phyloP scores from a whole-genome alignment of 768 basidiomycete genomes.

The Sistotremastrum suecicum region DNA sequence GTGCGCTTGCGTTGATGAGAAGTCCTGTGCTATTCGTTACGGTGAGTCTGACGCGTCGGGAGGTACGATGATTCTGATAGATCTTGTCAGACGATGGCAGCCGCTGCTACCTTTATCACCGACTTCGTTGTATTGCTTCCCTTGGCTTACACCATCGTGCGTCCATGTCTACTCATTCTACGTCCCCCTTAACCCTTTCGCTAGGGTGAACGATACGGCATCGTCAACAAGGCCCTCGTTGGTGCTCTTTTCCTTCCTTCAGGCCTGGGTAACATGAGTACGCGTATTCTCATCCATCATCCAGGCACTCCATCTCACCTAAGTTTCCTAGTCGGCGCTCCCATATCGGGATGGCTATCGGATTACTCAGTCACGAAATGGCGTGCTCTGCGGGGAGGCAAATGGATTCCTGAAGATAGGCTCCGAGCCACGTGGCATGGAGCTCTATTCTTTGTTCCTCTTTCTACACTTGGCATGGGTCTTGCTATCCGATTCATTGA shows the following conservation, averaged over 20 bases:
- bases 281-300: conserved; percentile 10
- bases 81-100: conserved; percentile 29
- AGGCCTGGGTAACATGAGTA: conserved; percentile 47
- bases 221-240: conserved; percentile 41
- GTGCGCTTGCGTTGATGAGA: conserved; percentile 32
- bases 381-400: conserved; percentile 33
- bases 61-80: conserved; percentile 1
- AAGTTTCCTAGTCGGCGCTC: conserved; percentile 35
- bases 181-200: too few relatives aligned
- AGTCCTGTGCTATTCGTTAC: conserved; percentile 45
- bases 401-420: conserved; percentile 59
- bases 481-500: conserved; percentile 34
- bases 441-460: conserved; percentile 33
- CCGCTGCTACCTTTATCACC: conserved; percentile 15
- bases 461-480: conserved; percentile 35
- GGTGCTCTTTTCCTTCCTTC: conserved; percentile 46
- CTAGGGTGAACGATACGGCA: conserved; percentile 43
- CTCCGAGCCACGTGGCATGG: conserved; percentile 37
- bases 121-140: conserved; percentile 30
- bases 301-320: too few relatives aligned
- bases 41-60: conserved; percentile 21
- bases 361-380: conserved; percentile 37
- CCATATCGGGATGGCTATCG: conserved; percentile 42
- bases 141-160: conserved; percentile 51
- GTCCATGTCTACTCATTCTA: conserved; percentile 8